Evolutionary conservation across 768 basidiomycete genomes (phyloP).

Genomic region (Russula foetens): DNA sequence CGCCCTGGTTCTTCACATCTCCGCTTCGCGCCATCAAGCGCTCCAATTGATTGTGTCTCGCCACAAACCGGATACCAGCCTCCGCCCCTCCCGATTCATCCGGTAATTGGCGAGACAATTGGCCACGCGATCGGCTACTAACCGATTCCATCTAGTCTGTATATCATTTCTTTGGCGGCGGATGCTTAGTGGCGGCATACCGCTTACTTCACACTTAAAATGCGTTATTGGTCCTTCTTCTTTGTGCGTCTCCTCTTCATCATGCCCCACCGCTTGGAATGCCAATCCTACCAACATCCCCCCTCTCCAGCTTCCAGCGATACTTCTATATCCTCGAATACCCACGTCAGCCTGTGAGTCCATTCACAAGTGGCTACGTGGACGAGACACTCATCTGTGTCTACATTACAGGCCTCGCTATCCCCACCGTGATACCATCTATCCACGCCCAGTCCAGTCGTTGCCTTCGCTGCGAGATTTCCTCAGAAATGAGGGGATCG

Average conservation of each 20-base stretch:
- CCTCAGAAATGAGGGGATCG: slow-evolving; percentile 13
- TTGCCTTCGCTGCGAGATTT: slow-evolving; percentile 18
- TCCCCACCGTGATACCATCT: slow-evolving; percentile 6
- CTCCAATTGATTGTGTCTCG: slow-evolving; percentile 12
- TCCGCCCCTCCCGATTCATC: background rate
- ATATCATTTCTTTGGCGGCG: slow-evolving; percentile 11
- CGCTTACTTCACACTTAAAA: slow-evolving; percentile 18
- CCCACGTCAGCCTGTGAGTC: slow-evolving; percentile 4
- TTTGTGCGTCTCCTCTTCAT: background rate
- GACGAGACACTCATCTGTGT: background rate
- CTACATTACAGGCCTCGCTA: background rate
- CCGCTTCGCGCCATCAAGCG: slow-evolving; percentile 7
- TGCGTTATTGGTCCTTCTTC: slow-evolving; percentile 7
- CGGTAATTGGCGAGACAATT: background rate
- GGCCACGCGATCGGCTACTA: slow-evolving; percentile 9
- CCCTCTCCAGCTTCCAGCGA: slow-evolving; percentile 13
- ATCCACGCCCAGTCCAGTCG: slow-evolving; percentile 10
- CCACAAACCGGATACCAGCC: slow-evolving; percentile 13
- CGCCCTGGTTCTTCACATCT: slow-evolving; percentile 15
- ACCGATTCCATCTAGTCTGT: background rate
- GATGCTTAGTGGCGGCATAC: slow-evolving; percentile 7
- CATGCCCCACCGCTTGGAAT: slow-evolving; percentile 18
- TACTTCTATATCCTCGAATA: slow-evolving; percentile 7
- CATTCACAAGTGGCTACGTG: background rate
- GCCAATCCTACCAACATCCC: slow-evolving; percentile 10